phyloP scores from a whole-genome alignment of 768 basidiomycete species.

The Boletus subparvulus region DNA sequence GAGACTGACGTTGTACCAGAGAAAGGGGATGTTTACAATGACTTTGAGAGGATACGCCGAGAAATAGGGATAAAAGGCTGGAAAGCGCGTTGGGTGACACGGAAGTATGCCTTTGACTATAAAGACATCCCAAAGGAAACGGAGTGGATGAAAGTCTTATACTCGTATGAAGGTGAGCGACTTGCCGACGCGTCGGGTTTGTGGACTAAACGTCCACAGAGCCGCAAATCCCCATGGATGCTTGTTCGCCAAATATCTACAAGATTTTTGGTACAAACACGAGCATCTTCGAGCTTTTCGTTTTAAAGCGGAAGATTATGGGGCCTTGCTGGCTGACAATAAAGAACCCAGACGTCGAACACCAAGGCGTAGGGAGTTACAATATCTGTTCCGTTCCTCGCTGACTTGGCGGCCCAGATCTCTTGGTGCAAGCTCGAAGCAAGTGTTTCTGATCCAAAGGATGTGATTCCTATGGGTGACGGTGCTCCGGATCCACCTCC shows the following conservation, averaged over 20 bases:
- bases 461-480: constrained; percentile 81
- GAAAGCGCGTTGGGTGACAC: constrained; percentile 80
- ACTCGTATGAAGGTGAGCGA: constrained; percentile 76
- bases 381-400: background rate
- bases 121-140: constrained; percentile 77
- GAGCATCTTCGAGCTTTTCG: constrained; percentile 88
- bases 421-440: constrained; percentile 98
- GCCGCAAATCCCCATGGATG: constrained; percentile 60
- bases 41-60: constrained; percentile 78
- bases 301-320: constrained; percentile 96
- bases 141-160: constrained; percentile 93
- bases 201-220: constrained; percentile 17
- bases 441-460: constrained; percentile 79
- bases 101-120: constrained; percentile 87
- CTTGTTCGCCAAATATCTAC: constrained; percentile 80
- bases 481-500: constrained; percentile 80
- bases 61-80: constrained; percentile 72
- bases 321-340: constrained; percentile 96
- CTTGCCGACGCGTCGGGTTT: background rate
- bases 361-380: constrained; percentile 65
- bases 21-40: constrained; percentile 69
- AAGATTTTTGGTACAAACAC: constrained; percentile 91
- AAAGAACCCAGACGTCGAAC: constrained; percentile 69
- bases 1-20: constrained; percentile 78
- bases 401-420: constrained; percentile 48